Percentiles rank a stretch among this genome's conserved stretches.
phyloP scores from a whole-genome alignment of 2,329 filamentous ascomycete genomes.

The Diaporthe citri region DNA sequence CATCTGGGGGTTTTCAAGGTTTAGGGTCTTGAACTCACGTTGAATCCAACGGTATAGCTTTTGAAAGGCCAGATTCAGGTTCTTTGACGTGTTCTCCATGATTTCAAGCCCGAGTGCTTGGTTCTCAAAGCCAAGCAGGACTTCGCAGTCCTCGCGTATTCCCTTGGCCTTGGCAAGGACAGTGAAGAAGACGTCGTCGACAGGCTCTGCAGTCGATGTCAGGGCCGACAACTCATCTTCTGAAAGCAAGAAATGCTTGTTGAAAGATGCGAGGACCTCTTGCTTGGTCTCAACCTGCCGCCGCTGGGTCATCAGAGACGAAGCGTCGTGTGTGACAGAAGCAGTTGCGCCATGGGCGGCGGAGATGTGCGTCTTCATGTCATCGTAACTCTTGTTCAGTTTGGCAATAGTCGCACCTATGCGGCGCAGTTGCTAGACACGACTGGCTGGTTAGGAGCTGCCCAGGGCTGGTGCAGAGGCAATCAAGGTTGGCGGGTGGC shows the following conservation, averaged over 20 bases:
- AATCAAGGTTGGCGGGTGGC: not conserved
- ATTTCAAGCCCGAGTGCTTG: conserved; percentile 90
- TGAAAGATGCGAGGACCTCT: conserved; percentile 81
- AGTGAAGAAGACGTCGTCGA: conserved; percentile 87
- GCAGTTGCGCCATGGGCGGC: conserved; percentile 81
- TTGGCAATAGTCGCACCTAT: conserved; percentile 84
- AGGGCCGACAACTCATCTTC: conserved; percentile 83
- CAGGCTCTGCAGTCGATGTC: conserved; percentile 82
- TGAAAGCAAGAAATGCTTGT: conserved; percentile 84
- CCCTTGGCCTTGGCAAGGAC: conserved; percentile 84
- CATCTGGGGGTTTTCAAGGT: conserved; percentile 95
- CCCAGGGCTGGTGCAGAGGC: not conserved
- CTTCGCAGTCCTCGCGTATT: conserved; percentile 89
- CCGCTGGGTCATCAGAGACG: conserved; percentile 78
- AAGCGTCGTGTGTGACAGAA: conserved; percentile 82
- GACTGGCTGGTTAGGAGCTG: conserved; percentile 24
- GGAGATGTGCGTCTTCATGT: conserved; percentile 83
- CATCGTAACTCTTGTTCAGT: conserved; percentile 82
- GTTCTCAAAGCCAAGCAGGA: conserved; percentile 89
- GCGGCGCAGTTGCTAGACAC: conserved; percentile 80
- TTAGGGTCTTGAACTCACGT: conserved; percentile 89
- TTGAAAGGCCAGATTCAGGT: conserved; percentile 90
- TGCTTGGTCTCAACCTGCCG: conserved; percentile 84
- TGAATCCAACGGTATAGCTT: conserved; percentile 97
- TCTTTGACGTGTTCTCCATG: conserved; percentile 89